phyloP scores from a whole-genome alignment of 139 green algal genomes.

The Ulvella scutata region DNA sequence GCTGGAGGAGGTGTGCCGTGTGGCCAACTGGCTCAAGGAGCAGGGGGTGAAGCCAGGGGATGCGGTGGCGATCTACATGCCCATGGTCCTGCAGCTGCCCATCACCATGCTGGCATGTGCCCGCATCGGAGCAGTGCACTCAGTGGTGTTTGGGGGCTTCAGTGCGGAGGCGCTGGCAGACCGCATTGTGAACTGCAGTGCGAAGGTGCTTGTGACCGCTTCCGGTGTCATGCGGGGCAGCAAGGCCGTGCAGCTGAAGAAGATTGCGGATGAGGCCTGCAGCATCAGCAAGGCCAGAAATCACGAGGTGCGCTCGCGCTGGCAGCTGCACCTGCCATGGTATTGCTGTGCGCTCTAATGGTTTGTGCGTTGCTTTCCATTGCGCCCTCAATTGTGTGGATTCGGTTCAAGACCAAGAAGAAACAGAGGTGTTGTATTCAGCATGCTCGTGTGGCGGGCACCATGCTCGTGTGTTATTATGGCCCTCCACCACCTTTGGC shows the following conservation, averaged over 20 bases:
- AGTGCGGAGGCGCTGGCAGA: conserved; percentile 31
- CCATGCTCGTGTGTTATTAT: too few species aligned
- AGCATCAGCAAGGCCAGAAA: background rate
- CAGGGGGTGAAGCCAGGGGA: conserved; percentile 1
- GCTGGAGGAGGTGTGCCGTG: conserved; percentile 25
- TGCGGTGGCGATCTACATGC: conserved; percentile 37
- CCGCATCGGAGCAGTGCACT: conserved; percentile 44
- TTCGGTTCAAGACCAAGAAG: too few species aligned
- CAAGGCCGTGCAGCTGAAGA: conserved; percentile 79
- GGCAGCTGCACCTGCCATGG: background rate
- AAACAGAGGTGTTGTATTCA: too few species aligned
- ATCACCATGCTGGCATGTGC: conserved; percentile 37
- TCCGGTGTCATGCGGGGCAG: conserved; percentile 57
- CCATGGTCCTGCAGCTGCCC: conserved; percentile 44
- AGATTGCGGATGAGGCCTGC: conserved; percentile 58
- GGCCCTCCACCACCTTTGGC: too few species aligned
- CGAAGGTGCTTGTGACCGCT: conserved; percentile 50
- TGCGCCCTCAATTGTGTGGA: too few species aligned
- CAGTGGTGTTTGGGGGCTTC: conserved; percentile 46
- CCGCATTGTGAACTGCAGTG: conserved; percentile 14
- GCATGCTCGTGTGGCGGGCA: too few species aligned
- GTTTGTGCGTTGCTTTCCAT: too few species aligned
- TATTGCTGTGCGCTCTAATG: background rate
- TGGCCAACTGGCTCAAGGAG: conserved; percentile 36
- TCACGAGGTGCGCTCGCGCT: conserved; percentile 8